phyloP scores from a whole-genome alignment of 208 protist species.

The Acanthamoeba castellanii region DNA sequence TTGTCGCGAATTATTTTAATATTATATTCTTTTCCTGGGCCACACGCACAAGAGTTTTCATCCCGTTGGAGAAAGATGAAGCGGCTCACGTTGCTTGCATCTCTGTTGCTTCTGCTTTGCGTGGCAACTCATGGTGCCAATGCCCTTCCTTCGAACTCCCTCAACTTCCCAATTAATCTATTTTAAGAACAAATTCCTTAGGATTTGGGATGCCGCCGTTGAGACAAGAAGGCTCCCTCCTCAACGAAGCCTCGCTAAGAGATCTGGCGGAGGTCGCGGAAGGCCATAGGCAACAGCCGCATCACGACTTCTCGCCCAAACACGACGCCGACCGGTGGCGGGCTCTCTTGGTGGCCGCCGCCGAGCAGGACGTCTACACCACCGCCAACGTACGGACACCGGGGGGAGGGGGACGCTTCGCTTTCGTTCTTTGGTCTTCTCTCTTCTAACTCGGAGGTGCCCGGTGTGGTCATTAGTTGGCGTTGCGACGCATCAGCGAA shows the following conservation, averaged over 20 bases:
- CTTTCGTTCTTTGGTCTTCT: not conserved
- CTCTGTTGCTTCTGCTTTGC: too few relatives aligned
- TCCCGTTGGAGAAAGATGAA: too few relatives aligned
- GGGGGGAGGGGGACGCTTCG: not conserved
- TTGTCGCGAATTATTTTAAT: too few relatives aligned
- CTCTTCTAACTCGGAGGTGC: not conserved
- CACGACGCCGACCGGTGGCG: not conserved
- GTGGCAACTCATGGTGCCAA: too few relatives aligned
- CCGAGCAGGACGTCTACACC: slow-evolving; percentile 12
- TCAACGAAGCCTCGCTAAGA: not conserved
- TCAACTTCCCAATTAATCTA: too few relatives aligned
- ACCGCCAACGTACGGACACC: not conserved
- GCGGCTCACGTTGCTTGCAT: too few relatives aligned
- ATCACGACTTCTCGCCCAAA: not conserved
- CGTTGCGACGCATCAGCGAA: not conserved
- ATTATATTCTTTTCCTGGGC: too few relatives aligned
- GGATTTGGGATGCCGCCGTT: not conserved
- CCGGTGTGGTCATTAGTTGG: not conserved
- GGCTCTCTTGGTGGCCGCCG: not conserved
- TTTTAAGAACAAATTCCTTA: too few relatives aligned
- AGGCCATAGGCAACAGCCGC: not conserved
- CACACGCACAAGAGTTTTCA: too few relatives aligned
- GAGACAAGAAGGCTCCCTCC: not conserved
- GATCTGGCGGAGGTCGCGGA: not conserved
- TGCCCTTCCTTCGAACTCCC: too few relatives aligned